Evolutionary conservation across 2,329 filamentous ascomycete genomes (phyloP).

Genomic region (Colletotrichum trifolii): DNA sequence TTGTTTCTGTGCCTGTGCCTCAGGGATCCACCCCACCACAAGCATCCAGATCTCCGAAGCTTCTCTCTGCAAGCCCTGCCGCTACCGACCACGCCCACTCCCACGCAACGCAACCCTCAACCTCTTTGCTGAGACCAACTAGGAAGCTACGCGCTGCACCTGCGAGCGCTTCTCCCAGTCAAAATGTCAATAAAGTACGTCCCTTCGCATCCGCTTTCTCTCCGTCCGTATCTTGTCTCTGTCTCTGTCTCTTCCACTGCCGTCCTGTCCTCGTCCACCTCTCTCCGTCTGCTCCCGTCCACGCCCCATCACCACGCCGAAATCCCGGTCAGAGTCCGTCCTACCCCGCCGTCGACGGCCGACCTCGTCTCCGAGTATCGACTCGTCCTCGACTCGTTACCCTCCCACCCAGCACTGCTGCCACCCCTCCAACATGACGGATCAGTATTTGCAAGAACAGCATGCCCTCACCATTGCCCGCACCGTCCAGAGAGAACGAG

Average conservation of each 20-base stretch:
- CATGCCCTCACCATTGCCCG: constrained; percentile 56
- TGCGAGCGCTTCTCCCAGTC: constrained; percentile 28
- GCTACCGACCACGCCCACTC: constrained; percentile 37
- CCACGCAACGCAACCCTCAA: constrained; percentile 37
- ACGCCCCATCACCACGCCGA: constrained; percentile 31
- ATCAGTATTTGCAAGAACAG: constrained; percentile 52
- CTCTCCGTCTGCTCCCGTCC: constrained; percentile 22
- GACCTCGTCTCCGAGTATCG: too few relatives aligned
- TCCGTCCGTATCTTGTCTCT: constrained; percentile 3
- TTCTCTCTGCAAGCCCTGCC: constrained; percentile 38
- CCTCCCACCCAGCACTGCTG: constrained; percentile 28
- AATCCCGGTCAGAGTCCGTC: constrained; percentile 34
- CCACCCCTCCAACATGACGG: constrained; percentile 53
- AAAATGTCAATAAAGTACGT: constrained; percentile 67
- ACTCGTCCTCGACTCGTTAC: constrained; percentile 22
- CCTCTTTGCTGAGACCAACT: constrained; percentile 35
- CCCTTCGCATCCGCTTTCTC: constrained; percentile 36
- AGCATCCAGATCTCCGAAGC: constrained; percentile 39
- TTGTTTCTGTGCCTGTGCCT: constrained; percentile 22
- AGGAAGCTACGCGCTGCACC: constrained; percentile 38
- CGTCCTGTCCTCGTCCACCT: constrained; percentile 3
- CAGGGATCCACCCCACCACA: constrained; percentile 39
- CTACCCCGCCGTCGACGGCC: constrained; percentile 26
- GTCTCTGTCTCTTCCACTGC: constrained; percentile 19
- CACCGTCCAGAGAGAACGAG: constrained; percentile 47